Evolutionary conservation across 1,139 yeast genomes (phyloP), one percentile per base, ranked within the genome.

Genomic region (Yamadazyma triangularis): DNA sequence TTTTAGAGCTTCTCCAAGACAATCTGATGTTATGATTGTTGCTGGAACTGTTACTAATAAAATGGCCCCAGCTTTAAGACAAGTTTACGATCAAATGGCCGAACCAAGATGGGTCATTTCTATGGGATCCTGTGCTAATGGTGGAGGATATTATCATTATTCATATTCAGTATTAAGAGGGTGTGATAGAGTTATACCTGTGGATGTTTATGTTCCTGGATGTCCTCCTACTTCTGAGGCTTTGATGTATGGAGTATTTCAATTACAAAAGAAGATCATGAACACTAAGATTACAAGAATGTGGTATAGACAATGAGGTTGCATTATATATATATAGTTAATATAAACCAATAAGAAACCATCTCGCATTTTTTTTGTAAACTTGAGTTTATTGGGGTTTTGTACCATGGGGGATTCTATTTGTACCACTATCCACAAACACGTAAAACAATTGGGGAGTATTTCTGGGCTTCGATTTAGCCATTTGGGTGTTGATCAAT

Each of bases 221-320:
- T 86, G 95, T 63, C 95, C 95, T 15, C 95, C 95, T 30, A 83
- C 95, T 18, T 73, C 89, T 32, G 95, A 86, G 63, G 95, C 95
- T 7, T 78, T 86, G 61, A 77, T 86, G 87, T 86, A 85, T 57
- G 95, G 95, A 39, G 81, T 86, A 26, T 82, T 85, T 72, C 89
- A 82, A 62, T 70, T 86, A 51, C 95, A 85, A 60, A 83, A 82
- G 79, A 86, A 85, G 72, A 85, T 84, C 88, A 75, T 85, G 75
- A 74, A 74, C 56, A 79, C 83, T 41, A 79, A 80, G 60, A 77
- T 82, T 45, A 83, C 91, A 40, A 73, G 95, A 59, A 72, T 84
- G 72, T 84, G 94, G 94, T 84, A 84, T 70, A 77, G 91, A 66
- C n/a, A n/a, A n/a, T n/a, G n/a, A n/a, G n/a, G n/a, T n/a, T n/a